Conservation (phyloP, 306 rosid species). For the Gastrolobium villosum region DNA sequence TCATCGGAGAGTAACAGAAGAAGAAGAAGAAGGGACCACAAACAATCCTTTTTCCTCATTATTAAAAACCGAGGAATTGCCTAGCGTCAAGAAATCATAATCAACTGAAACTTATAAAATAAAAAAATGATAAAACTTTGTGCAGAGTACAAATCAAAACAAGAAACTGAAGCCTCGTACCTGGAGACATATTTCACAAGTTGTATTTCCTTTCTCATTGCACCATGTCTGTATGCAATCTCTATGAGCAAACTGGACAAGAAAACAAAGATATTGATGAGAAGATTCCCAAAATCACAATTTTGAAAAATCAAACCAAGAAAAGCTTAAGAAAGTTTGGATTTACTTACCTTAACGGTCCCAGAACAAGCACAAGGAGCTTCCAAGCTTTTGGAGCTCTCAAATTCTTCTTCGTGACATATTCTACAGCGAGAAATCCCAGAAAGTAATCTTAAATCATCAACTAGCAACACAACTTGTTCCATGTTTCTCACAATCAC, state of each 20-base stretch:
- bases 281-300: neutral
- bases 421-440: conserved; percentile 76
- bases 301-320: neutral
- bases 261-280: neutral
- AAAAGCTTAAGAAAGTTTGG: neutral
- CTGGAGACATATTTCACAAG: conserved; percentile 96
- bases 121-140: neutral
- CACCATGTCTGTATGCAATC: conserved; percentile 99
- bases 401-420: conserved; percentile 92
- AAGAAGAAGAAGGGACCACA: too few species aligned
- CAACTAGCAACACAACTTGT: conserved; percentile 67
- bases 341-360: conserved; percentile 85
- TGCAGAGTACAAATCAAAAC: neutral
- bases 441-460: conserved; percentile 63
- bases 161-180: conserved; percentile 45
- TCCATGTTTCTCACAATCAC: conserved; percentile 58
- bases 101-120: neutral
- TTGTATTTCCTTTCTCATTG: conserved; percentile 85
- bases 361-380: conserved; percentile 99
- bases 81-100: neutral
- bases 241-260: conserved; percentile 89
- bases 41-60: too few species aligned
- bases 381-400: conserved; percentile 71
- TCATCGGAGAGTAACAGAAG: neutral
- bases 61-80: neutral